Percentiles rank a stretch among this genome's conserved stretches.
These are phyloP conservation scores for Rheum nobile DNA, from an alignment of 148 eudicot genomes.

Conservation along the genomic window DNA sequence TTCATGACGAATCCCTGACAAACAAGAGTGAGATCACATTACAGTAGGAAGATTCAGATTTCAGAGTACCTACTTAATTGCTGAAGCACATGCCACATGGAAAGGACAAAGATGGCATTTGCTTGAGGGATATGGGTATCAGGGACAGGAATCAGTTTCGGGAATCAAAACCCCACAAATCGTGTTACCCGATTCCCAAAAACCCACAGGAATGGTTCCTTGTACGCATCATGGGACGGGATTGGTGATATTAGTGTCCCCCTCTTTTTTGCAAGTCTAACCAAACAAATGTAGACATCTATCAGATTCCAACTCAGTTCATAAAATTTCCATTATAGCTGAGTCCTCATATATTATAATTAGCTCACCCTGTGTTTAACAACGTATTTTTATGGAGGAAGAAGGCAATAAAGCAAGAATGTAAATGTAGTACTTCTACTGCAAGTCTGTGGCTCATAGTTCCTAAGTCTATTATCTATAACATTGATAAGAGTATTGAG, in stretches of 20 bases:
- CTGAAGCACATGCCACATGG: background rate
- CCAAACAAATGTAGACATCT: background rate
- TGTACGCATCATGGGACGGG: background rate
- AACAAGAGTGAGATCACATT: conserved; percentile 6
- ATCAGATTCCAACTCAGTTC: background rate
- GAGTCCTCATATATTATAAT: background rate
- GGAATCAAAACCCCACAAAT: background rate
- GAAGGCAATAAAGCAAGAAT: background rate
- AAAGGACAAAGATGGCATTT: background rate
- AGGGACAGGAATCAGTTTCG: background rate
- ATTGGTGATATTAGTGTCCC: background rate
- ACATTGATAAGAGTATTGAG: background rate
- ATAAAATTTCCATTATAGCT: background rate
- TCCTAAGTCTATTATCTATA: background rate
- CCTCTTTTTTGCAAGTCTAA: background rate
- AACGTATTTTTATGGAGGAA: background rate
- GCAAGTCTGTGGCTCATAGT: background rate
- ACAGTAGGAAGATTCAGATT: background rate
- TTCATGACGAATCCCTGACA: conserved; percentile 93
- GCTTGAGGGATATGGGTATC: background rate
- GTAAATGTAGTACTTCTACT: background rate
- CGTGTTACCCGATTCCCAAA: background rate
- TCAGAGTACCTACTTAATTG: background rate
- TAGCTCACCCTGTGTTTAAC: background rate
- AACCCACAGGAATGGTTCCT: background rate